A percentile compares a stretch with the other conserved stretches of the same genome.
phyloP scores from a whole-genome alignment of 805 yeast genomes.

The Candida pini region DNA sequence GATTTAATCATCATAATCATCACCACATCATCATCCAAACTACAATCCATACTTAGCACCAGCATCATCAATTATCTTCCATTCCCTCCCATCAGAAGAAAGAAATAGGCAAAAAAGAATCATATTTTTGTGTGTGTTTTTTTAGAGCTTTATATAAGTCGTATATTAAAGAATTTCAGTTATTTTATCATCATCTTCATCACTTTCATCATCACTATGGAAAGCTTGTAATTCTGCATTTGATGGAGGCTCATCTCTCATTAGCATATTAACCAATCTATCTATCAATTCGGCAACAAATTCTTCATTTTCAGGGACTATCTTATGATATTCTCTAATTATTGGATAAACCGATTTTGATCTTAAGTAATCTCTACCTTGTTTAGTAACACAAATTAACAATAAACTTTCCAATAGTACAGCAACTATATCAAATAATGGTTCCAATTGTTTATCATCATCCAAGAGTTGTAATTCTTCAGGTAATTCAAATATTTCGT shows the following conservation, averaged over 20 bases:
- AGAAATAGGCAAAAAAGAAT: neutral
- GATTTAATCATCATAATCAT: slow-evolving; percentile 25
- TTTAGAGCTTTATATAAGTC: neutral
- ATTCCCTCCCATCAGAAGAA: too few relatives aligned
- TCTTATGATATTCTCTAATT: slow-evolving; percentile 79
- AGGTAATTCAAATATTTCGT: slow-evolving; percentile 82
- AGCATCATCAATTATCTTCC: neutral
- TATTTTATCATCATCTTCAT: slow-evolving; percentile 47
- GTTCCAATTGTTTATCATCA: slow-evolving; percentile 73
- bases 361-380: slow-evolving; percentile 71
- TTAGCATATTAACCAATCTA: slow-evolving; percentile 79
- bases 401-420: slow-evolving; percentile 77
- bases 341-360: slow-evolving; percentile 80
- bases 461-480: slow-evolving; percentile 80
- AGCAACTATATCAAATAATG: slow-evolving; percentile 54
- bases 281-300: slow-evolving; percentile 66
- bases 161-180: slow-evolving; percentile 42
- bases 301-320: slow-evolving; percentile 29
- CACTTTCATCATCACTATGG: slow-evolving; percentile 38
- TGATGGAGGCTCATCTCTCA: slow-evolving; percentile 77
- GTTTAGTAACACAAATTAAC: slow-evolving; percentile 69
- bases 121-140: neutral
- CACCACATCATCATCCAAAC: neutral
- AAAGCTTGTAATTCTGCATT: slow-evolving; percentile 41
- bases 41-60: neutral